Base-by-base conservation (phyloP, 345 rosid genomes). In the Eucalyptus coolabah region DNA sequence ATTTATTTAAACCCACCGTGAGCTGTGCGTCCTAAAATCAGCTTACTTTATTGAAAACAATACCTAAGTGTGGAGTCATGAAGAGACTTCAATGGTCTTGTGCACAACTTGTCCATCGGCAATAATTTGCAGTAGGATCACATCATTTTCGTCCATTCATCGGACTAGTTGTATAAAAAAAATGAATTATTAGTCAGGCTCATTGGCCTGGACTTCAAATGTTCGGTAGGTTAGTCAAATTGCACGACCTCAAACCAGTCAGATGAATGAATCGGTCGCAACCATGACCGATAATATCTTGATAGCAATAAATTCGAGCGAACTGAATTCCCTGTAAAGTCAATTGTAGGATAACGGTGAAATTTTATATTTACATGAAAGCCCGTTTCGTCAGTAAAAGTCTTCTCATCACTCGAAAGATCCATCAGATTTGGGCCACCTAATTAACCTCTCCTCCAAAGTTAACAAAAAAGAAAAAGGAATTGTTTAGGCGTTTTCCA, bases 311-410 rank as follows among this genome's bases (percentile, higher is more conserved):
- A 3, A 11, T 72, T 34, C 4, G 26, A 72, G 8, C 8, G 2
- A 12, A 37, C 6, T 6, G 4, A 24, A 34, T 72, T 34, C 4
- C 14, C 4, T 34, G 4, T 18, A 69, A 34, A 9, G 81, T 34
- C 13, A 5, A 34, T 69, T 6, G 14, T 1, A 19, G 7, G 19
- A 72, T 17, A 3, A 18, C 13, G 0, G 7, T 34, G 28, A 37
- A 72, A 72, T 72, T 21, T 34, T 18, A 34, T 18, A 30, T 56
- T 24, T 56, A 9, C 30, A 56, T 0, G 77, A 12, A 65, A n/a
- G 7, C 19, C 21, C 37, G 14, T 65, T 65, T 65, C 19, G 10
- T 8, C 77, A n/a, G 2, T 7, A 65, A 65, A 65, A n/a, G 15
- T 15, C 19, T 65, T 65, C 37, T 65, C 21, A 8, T n/a, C n/a